Base-by-base conservation (phyloP, 805 yeast species). In the Candida anglica region DNA sequence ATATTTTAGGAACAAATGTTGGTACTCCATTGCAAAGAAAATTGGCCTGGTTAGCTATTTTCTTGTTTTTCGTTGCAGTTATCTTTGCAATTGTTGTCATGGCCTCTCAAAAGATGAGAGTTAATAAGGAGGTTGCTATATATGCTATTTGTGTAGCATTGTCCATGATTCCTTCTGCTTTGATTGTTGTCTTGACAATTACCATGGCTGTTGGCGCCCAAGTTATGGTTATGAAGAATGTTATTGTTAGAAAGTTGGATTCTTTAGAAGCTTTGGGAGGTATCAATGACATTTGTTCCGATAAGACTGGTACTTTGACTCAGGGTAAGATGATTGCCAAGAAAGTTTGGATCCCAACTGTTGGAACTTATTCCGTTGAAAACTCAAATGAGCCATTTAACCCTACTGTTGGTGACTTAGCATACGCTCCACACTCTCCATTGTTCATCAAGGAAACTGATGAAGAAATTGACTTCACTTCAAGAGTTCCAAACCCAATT, bases 91-190 rank as follows among this genome's bases (percentile, higher is more conserved):
- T 87, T 37, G 77, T 87, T 14, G 94, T 85, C 3, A 82, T 86
- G 94, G 94, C 80, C 2, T 77, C 93, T 7, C 94, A 86, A 58
- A 73, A 73, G 40, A 79, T 86, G 57, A 49, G 63, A 9, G 95
- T 86, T n/a, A 79, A 76, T 44, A 75, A 70, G 37, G 87, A 86
- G 46, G 93, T 86, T 23, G 95, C 94, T 10, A 79, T 86, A 31
- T 86, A 86, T 52, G 95, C 96, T 17, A 81, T 87, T 49, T 86
- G 94, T 62, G 89, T 84, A 30, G 85, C 84, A 0, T 63, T 83
- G 30, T 77, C 89, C 4, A 84, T 84, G 87, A 83, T 83, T 43
- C 93, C 93, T 3, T 82, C 88, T 3, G 79, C 89, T 0, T 67
- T 83, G 47, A 81, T 82, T 41, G 93, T 83, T 15, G 93, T 83